Evolutionary conservation across 192 early-diverging fungal genomes (phyloP).

Genomic region (Radiomyces spectabilis): DNA sequence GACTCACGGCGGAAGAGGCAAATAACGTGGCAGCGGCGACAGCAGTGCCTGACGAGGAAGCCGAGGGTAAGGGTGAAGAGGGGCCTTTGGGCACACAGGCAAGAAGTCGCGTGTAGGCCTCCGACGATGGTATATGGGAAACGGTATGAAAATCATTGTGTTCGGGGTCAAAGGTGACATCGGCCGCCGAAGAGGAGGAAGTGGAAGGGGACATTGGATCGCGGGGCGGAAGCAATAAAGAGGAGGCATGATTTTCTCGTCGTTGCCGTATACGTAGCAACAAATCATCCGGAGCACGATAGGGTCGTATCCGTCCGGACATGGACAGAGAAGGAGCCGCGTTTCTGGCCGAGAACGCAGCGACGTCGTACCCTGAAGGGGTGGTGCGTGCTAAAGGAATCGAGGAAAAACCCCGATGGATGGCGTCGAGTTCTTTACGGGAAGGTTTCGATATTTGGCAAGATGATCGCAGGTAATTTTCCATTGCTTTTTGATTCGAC

Average conservation of each 20-base stretch:
- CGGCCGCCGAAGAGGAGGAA: constrained; percentile 8
- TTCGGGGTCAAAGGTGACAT: too few species aligned
- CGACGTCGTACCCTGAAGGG: constrained; percentile 4
- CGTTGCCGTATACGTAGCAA: constrained; percentile 11
- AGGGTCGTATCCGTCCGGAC: background rate
- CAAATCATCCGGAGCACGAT: constrained; percentile 10
- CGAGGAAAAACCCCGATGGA: background rate
- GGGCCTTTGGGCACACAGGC: too few species aligned
- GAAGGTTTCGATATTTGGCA: background rate
- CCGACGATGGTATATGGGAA: too few species aligned
- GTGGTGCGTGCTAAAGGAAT: constrained; percentile 12
- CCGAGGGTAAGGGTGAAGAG: too few species aligned
- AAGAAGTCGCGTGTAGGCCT: too few species aligned
- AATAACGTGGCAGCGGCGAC: constrained; percentile 18
- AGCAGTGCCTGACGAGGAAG: constrained; percentile 18
- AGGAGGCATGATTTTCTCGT: background rate
- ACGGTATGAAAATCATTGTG: too few species aligned
- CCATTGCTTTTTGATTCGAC: constrained; percentile 7
- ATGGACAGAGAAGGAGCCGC: background rate
- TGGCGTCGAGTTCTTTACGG: background rate
- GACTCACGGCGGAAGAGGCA: too few species aligned
- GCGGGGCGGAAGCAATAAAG: background rate
- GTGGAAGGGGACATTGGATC: background rate
- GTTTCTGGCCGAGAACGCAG: background rate
- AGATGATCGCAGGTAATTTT: constrained; percentile 4